phyloP scores from a whole-genome alignment of 1,284 basidiomycete species.

The Sporisorium graminicola region DNA sequence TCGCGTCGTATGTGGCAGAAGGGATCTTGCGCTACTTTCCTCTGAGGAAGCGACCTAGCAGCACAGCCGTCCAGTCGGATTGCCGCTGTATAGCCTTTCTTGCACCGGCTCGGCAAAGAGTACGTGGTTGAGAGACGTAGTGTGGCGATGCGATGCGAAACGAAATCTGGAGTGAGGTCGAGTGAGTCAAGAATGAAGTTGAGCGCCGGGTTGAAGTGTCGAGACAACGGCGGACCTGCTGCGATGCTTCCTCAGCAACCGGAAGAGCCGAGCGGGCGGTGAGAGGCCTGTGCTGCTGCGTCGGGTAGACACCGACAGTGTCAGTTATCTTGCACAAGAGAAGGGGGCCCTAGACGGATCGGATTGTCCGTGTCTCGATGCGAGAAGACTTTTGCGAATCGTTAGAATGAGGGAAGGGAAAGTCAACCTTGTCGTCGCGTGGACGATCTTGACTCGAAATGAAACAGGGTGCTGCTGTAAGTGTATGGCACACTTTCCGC shows the following conservation, averaged over 20 bases:
- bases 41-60: not conserved
- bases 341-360: not conserved
- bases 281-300: not conserved
- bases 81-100: not conserved
- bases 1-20: not conserved
- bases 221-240: not conserved
- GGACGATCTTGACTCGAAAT: conserved; percentile 2
- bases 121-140: not conserved
- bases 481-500: not conserved
- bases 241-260: not conserved
- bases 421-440: conserved; percentile 10
- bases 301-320: conserved; percentile 4
- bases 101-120: not conserved
- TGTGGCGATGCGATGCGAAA: not conserved
- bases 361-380: conserved; percentile 7
- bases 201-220: conserved; percentile 16
- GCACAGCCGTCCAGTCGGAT: not conserved
- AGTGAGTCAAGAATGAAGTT: not conserved
- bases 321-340: not conserved
- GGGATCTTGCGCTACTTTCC: not conserved
- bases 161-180: not conserved
- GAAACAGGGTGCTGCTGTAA: not conserved
- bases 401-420: not conserved
- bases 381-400: not conserved
- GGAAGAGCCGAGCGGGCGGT: conserved; percentile 6